Conservation (phyloP, 169 alveolate genomes). For the Cyclospora cayetanensis region DNA sequence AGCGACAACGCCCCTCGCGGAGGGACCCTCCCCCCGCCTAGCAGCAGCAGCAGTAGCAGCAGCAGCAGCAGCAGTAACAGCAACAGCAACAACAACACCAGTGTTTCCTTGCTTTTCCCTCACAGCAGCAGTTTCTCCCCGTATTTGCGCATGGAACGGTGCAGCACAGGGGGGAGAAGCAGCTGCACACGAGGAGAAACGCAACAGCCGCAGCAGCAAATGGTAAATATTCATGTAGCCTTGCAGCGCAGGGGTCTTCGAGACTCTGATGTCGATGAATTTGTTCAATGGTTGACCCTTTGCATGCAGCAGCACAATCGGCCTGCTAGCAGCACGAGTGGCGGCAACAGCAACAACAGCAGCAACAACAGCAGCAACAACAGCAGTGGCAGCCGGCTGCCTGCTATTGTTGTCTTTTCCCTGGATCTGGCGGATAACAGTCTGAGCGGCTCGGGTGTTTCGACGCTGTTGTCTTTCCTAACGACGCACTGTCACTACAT, state of each 20-base stretch:
- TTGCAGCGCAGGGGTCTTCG: conserved; percentile 60
- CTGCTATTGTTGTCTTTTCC: background rate
- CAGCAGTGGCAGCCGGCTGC: background rate
- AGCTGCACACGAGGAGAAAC: background rate
- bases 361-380: conserved; percentile 22
- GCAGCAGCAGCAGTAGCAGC: conserved; percentile 2
- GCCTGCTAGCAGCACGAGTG: background rate
- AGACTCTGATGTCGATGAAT: conserved; percentile 51
- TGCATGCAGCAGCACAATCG: conserved; percentile 26
- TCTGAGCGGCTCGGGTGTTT: conserved; percentile 6
- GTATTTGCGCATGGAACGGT: background rate
- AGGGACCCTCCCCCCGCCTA: conserved; percentile 26
- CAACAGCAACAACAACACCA: background rate
- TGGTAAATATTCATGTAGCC: conserved; percentile 2
- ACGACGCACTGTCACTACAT: background rate
- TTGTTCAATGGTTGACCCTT: conserved; percentile 54
- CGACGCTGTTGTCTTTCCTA: conserved; percentile 13
- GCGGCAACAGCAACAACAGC: conserved; percentile 43
- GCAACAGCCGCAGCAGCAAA: conserved; percentile 8
- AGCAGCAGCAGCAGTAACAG: conserved; percentile 31
- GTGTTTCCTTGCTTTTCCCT: background rate
- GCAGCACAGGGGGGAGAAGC: conserved; percentile 8
- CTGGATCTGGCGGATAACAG: conserved; percentile 42
- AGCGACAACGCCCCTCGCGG: conserved; percentile 27
- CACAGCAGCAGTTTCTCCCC: conserved; percentile 15